A percentile compares a stretch with the other conserved stretches of the same genome.
Conservation (phyloP, 176 grass and related monocot genomes). For the Rhynchospora breviuscula region DNA sequence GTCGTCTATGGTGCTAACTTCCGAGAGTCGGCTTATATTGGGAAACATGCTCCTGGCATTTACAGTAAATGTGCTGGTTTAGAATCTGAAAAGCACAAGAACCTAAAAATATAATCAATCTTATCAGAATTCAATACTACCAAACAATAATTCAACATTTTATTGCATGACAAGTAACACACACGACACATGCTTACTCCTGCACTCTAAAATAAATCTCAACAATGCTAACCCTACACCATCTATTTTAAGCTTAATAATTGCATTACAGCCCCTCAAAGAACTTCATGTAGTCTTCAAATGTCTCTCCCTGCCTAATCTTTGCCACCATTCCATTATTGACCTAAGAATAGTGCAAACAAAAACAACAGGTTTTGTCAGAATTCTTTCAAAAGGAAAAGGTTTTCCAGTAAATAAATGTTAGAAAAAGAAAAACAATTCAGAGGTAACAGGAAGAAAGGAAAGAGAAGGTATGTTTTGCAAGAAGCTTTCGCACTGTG, state of each 20-base stretch:
- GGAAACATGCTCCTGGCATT: neutral
- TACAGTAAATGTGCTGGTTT: neutral
- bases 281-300: slow-evolving; percentile 80
- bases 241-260: neutral
- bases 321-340: slow-evolving; percentile 54
- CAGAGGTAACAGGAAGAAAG: neutral
- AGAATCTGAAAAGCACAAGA: neutral
- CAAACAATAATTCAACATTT: neutral
- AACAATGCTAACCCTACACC: neutral
- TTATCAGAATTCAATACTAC: neutral
- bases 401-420: neutral
- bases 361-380: neutral
- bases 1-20: neutral
- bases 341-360: slow-evolving; percentile 6
- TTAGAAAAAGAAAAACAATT: neutral
- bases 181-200: neutral
- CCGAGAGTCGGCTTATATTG: neutral
- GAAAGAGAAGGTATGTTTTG: neutral
- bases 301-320: slow-evolving; percentile 76
- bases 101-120: neutral
- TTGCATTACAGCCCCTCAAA: slow-evolving; percentile 57
- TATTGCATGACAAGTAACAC: neutral
- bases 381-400: neutral
- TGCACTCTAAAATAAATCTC: neutral
- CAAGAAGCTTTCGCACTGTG: neutral